Percentiles rank a stretch among this genome's conserved stretches.
These are phyloP conservation scores for Fusarium clavum DNA, from an alignment of 2,329 filamentous ascomycete species.

Conservation along the genomic window DNA sequence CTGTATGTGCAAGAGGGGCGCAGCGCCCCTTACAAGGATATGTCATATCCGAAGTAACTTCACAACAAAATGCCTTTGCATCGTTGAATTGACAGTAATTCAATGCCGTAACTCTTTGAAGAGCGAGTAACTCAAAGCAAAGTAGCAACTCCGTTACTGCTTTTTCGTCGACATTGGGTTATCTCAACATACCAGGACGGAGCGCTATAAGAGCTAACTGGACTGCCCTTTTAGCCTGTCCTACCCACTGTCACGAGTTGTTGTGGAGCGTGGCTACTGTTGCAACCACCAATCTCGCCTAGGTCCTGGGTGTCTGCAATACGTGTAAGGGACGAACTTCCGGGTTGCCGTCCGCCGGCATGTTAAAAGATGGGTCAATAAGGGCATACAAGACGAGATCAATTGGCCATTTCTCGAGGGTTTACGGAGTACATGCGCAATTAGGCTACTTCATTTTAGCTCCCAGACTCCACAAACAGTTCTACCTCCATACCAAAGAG, in stretches of 20 bases:
- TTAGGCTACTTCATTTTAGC: background rate
- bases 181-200: background rate
- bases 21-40: background rate
- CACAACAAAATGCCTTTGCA: rapidly evolving
- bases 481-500: background rate
- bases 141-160: background rate
- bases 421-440: background rate
- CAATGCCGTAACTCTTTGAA: too few relatives aligned
- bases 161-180: background rate
- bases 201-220: background rate
- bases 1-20: background rate
- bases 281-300: background rate
- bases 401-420: background rate
- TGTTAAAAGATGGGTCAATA: background rate
- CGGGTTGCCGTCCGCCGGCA: background rate
- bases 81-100: background rate
- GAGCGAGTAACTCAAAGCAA: background rate
- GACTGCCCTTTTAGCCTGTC: background rate
- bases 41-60: background rate
- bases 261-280: background rate
- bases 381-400: background rate
- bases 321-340: background rate
- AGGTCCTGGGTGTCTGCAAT: background rate
- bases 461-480: background rate
- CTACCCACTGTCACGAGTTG: background rate